A percentile compares a stretch with the other conserved stretches of the same genome.
phyloP scores from a whole-genome alignment of 768 basidiomycete genomes.

The Lactarius pseudohatsudake region DNA sequence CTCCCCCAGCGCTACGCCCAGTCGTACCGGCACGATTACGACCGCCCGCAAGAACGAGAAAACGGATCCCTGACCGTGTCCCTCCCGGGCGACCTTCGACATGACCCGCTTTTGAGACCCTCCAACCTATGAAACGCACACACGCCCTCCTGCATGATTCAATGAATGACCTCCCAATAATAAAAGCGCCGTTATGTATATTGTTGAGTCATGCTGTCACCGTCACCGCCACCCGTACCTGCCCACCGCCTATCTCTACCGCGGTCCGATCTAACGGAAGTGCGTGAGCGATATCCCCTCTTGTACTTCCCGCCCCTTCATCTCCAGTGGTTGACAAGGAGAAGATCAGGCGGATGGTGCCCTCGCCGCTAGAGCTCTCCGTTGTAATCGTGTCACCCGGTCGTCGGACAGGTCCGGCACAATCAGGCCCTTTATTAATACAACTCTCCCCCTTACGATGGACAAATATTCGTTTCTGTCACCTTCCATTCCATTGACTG shows the following conservation, averaged over 20 bases:
- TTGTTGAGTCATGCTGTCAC: neutral
- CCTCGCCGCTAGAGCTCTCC: neutral
- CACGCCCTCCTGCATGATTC: too few species aligned
- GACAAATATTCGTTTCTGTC: neutral
- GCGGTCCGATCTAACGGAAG: neutral
- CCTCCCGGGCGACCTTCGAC: neutral
- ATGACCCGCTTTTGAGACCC: neutral
- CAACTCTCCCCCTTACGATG: neutral
- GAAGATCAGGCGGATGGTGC: neutral
- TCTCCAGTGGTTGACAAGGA: neutral
- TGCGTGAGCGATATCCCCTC: neutral
- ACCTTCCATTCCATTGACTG: neutral
- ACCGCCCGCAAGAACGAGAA: neutral
- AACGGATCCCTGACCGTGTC: neutral
- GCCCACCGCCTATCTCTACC: neutral
- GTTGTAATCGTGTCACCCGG: neutral
- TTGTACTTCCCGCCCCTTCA: neutral
- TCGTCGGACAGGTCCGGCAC: neutral
- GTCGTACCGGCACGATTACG: neutral
- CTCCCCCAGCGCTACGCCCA: neutral
- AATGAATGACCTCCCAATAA: too few species aligned
- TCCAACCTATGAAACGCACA: too few species aligned
- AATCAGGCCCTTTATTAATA: neutral
- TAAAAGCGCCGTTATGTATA: too few species aligned
- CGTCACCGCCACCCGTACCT: neutral